These are phyloP conservation scores for Monosporascus sp. DNA, from an alignment of 2,329 filamentous ascomycete species.

Conservation along the genomic window DNA sequence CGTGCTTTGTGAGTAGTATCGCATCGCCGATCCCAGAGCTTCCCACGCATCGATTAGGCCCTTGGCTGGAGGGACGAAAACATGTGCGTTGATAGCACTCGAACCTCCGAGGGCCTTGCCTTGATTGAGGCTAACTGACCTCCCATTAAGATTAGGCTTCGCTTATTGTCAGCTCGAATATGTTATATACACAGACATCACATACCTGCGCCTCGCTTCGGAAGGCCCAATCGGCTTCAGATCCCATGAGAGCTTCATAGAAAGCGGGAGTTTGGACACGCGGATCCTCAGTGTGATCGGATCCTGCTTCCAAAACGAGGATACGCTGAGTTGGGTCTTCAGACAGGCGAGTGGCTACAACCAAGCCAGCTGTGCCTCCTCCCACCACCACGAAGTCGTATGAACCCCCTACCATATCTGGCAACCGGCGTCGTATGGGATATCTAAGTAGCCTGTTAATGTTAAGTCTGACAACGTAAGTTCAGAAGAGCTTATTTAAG, in stretches of 20 bases:
- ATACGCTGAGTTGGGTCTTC: conserved; percentile 3
- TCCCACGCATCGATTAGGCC: conserved; percentile 13
- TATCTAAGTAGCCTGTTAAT: too few relatives aligned
- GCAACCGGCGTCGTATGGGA: too few relatives aligned
- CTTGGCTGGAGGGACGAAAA: conserved; percentile 12
- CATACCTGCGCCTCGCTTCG: not conserved
- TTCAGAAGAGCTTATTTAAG: too few relatives aligned
- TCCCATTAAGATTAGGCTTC: conserved; percentile 7
- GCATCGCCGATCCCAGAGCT: conserved; percentile 2
- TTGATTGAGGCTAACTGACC: conserved; percentile 12
- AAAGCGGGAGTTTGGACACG: conserved; percentile 9
- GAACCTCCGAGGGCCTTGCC: conserved; percentile 18
- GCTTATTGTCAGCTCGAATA: not conserved
- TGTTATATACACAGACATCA: too few relatives aligned
- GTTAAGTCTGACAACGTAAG: too few relatives aligned
- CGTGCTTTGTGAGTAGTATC: not conserved
- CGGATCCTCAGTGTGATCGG: conserved; percentile 7
- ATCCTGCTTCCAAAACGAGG: conserved; percentile 10
- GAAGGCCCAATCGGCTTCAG: conserved; percentile 10
- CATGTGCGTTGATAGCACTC: conserved; percentile 16
- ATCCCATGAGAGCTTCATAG: conserved; percentile 4
- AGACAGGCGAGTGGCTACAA: conserved; percentile 7
- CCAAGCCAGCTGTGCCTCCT: conserved; percentile 9
- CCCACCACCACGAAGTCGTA: conserved; percentile 10
- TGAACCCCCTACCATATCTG: too few relatives aligned